A percentile compares a stretch with the other conserved stretches of the same genome.
phyloP scores from a whole-genome alignment of 768 basidiomycete genomes.

The Hebeloma cylindrosporum region DNA sequence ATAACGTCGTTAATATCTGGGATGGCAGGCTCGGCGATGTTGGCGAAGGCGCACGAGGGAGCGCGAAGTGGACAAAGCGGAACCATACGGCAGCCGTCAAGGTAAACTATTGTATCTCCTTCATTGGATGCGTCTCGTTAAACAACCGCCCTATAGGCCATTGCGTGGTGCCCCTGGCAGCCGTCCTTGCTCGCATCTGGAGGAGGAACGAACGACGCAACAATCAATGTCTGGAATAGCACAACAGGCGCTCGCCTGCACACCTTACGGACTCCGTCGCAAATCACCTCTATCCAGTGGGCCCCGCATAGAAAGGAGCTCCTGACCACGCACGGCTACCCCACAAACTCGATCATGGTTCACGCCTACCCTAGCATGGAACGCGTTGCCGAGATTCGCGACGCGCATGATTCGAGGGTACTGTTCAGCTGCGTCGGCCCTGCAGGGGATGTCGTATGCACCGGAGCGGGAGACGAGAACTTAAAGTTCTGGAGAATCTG shows the following conservation, averaged over 20 bases:
- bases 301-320: conserved; percentile 87
- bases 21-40: conserved; percentile 76
- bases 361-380: conserved; percentile 86
- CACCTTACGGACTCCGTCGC: conserved; percentile 81
- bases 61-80: conserved; percentile 86
- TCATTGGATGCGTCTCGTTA: not conserved
- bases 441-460: conserved; percentile 87
- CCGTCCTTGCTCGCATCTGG: conserved; percentile 87
- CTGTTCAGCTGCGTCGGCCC: conserved; percentile 85
- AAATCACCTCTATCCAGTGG: conserved; percentile 91
- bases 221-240: conserved; percentile 87
- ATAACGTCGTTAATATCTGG: conserved; percentile 98
- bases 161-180: conserved; percentile 99
- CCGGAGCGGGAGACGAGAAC: conserved; percentile 93
- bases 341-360: conserved; percentile 79
- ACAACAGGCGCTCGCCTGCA: conserved; percentile 91
- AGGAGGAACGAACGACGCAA: conserved; percentile 92
- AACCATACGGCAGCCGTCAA: conserved; percentile 91
- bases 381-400: conserved; percentile 79
- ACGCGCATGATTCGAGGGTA: conserved; percentile 92
- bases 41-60: conserved; percentile 49
- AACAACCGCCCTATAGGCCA: conserved; percentile 51
- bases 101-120: conserved; percentile 31
- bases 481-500: conserved; percentile 95
- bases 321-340: conserved; percentile 92